phyloP scores from a whole-genome alignment of 495 filamentous ascomycete species.

The Lophium mytilinum region DNA sequence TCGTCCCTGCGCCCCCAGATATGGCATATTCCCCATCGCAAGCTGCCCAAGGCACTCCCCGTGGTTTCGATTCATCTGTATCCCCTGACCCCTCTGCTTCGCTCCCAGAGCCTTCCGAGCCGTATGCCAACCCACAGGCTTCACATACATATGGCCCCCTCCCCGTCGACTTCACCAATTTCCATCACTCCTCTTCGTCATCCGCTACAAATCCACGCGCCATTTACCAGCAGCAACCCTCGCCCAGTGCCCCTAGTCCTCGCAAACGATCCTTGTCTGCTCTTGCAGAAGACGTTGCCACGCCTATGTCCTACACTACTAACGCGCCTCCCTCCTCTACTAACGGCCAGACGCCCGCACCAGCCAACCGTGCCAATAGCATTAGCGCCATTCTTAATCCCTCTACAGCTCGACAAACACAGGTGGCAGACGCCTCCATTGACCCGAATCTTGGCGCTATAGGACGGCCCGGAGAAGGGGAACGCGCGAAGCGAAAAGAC shows the following conservation, averaged over 20 bases:
- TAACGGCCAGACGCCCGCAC: not conserved
- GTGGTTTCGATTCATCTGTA: constrained; percentile 6
- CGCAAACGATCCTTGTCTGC: constrained; percentile 60
- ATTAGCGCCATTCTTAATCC: constrained; percentile 22
- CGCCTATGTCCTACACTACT: not conserved
- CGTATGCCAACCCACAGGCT: not conserved
- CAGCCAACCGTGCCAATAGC: not conserved
- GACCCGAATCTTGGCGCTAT: constrained; percentile 24
- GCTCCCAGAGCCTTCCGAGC: constrained; percentile 15
- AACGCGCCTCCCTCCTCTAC: not conserved
- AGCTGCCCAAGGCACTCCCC: constrained; percentile 5
- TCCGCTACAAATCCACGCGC: not conserved
- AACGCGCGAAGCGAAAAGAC: constrained; percentile 13
- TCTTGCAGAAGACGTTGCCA: constrained; percentile 29
- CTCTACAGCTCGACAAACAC: not conserved
- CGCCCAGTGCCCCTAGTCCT: constrained; percentile 40
- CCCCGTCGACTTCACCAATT: constrained; percentile 32
- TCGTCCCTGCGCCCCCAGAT: constrained; percentile 72
- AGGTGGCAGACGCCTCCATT: constrained; percentile 12
- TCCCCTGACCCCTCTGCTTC: constrained; percentile 14
- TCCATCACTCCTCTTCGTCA: constrained; percentile 4
- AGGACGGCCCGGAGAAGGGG: constrained; percentile 34
- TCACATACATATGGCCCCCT: constrained; percentile 11
- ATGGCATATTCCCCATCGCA: constrained; percentile 27
- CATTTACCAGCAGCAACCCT: constrained; percentile 16